These are phyloP conservation scores for Neocatenulostroma microsporum DNA, from an alignment of 2,329 filamentous ascomycete species.

Conservation along the genomic window DNA sequence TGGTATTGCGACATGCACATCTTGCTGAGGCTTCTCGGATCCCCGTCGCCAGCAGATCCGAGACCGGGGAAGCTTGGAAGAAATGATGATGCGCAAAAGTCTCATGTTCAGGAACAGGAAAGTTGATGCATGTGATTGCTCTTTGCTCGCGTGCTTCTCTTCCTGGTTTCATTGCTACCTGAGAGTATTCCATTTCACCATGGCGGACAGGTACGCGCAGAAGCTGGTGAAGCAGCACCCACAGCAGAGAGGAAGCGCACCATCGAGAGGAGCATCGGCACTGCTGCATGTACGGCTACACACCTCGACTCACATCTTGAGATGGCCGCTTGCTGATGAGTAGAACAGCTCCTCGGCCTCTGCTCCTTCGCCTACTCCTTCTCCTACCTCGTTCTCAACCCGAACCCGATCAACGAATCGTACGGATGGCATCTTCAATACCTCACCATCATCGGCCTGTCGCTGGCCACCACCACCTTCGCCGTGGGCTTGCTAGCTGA, in stretches of 20 bases:
- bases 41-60: too few relatives aligned
- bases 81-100: constrained; percentile 1
- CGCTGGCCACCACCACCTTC: constrained; percentile 55
- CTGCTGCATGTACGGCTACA: constrained; percentile 48
- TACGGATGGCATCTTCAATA: constrained; percentile 67
- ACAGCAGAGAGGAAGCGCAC: constrained; percentile 58
- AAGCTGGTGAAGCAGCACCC: constrained; percentile 44
- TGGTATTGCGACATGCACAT: too few relatives aligned
- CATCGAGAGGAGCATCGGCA: constrained; percentile 56
- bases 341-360: constrained; percentile 30
- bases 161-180: too few relatives aligned
- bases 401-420: constrained; percentile 42
- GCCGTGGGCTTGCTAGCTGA: constrained; percentile 56
- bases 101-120: constrained; percentile 4
- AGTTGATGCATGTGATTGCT: too few relatives aligned
- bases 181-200: constrained; percentile 7
- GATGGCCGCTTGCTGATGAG: constrained; percentile 16
- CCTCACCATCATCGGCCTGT: constrained; percentile 65
- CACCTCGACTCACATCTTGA: background rate
- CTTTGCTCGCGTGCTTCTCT: too few relatives aligned
- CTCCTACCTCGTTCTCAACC: constrained; percentile 32
- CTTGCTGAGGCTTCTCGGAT: too few relatives aligned
- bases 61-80: background rate
- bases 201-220: constrained; percentile 17
- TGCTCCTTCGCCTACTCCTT: constrained; percentile 40